Conservation (phyloP, 106 monocot genomes). For the Apostasia ramifera region DNA sequence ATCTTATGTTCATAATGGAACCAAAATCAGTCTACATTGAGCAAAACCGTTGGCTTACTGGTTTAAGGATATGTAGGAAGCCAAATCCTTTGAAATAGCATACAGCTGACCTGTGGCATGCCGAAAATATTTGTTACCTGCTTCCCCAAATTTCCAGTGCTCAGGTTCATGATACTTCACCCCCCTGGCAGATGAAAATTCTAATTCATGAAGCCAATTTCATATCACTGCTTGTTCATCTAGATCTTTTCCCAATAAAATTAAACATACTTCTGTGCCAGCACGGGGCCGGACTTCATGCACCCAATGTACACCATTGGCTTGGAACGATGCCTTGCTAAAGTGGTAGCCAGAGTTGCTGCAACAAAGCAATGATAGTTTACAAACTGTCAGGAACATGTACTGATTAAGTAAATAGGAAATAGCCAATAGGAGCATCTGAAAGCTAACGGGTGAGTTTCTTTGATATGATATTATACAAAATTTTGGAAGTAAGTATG, state of each 20-base stretch:
- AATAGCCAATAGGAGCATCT: too few relatives aligned
- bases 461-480: too few relatives aligned
- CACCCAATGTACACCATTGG: slow-evolving; percentile 89
- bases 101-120: slow-evolving; percentile 55
- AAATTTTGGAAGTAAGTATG: too few relatives aligned
- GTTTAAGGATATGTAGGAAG: slow-evolving; percentile 37
- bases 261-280: slow-evolving; percentile 77
- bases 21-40: background rate
- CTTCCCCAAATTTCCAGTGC: slow-evolving; percentile 53
- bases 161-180: slow-evolving; percentile 55
- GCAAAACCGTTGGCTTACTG: slow-evolving; percentile 16
- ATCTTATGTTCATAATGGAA: background rate
- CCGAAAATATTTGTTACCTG: slow-evolving; percentile 49
- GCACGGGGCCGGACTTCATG: slow-evolving; percentile 98
- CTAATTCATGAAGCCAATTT: background rate
- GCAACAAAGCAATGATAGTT: slow-evolving; percentile 5
- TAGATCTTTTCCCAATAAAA: background rate
- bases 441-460: too few relatives aligned
- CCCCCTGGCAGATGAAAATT: slow-evolving; percentile 35
- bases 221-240: background rate
- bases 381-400: too few relatives aligned
- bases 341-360: slow-evolving; percentile 79
- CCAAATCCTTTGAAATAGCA: slow-evolving; percentile 52
- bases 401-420: too few relatives aligned
- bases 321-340: slow-evolving; percentile 66